Percentiles rank a stretch among this genome's conserved stretches.
Evolutionary conservation across 345 rosid genomes (phyloP).

Genomic region (Heritiera fomes): DNA sequence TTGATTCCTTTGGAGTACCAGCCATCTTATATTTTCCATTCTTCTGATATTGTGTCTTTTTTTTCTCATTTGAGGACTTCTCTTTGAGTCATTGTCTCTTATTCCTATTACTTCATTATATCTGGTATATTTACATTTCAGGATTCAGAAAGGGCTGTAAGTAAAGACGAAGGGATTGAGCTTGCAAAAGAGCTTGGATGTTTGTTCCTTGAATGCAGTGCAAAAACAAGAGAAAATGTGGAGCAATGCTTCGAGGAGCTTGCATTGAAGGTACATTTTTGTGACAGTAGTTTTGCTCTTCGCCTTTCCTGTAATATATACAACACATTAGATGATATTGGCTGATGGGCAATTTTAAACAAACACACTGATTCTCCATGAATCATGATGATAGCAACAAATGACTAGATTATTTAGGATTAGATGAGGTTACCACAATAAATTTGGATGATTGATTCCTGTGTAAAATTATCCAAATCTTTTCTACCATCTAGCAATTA

Average conservation of each 20-base stretch:
- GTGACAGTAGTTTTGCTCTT: neutral
- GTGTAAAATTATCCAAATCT: neutral
- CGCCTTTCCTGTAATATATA: neutral
- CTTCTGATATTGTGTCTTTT: neutral
- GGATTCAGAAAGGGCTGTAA: constrained; percentile 88
- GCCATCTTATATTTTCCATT: neutral
- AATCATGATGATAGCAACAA: neutral
- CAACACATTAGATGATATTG: neutral
- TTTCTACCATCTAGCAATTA: neutral
- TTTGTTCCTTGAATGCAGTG: constrained; percentile 86
- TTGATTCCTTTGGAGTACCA: neutral
- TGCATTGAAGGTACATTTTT: constrained; percentile 64
- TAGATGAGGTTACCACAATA: neutral
- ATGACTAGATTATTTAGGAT: neutral
- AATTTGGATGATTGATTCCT: neutral
- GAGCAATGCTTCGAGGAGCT: constrained; percentile 90
- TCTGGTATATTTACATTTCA: constrained; percentile 30
- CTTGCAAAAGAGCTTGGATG: constrained; percentile 77
- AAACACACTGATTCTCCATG: neutral
- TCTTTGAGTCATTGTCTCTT: neutral
- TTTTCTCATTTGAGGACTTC: neutral
- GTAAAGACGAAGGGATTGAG: constrained; percentile 78
- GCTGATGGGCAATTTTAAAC: neutral
- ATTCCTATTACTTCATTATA: neutral
- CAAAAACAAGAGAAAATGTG: constrained; percentile 83